phyloP scores from a whole-genome alignment of 2,329 filamentous ascomycete species.

The Cercospora janseana region DNA sequence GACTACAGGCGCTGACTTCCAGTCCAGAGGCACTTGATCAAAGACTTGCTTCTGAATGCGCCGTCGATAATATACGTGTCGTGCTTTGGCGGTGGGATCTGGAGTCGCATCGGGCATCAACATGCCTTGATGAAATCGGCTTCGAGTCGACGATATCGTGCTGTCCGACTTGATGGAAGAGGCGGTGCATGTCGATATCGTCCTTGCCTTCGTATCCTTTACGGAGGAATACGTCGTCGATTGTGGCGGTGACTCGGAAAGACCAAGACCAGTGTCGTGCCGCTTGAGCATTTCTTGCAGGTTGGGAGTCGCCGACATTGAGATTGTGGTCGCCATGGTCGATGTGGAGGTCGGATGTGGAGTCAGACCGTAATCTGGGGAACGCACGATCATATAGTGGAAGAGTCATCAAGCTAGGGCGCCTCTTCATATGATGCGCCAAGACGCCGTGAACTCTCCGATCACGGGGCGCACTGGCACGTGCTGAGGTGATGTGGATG shows the following conservation, averaged over 20 bases:
- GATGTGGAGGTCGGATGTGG: neutral
- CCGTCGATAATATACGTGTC: slow-evolving; percentile 14
- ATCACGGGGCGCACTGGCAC: neutral
- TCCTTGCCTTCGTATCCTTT: slow-evolving; percentile 4
- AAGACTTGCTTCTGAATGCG: slow-evolving; percentile 24
- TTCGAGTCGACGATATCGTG: slow-evolving; percentile 8
- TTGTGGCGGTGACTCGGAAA: slow-evolving; percentile 10
- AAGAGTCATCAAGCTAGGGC: slow-evolving; percentile 6
- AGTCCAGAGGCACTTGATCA: slow-evolving; percentile 24
- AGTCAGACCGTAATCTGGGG: slow-evolving; percentile 1
- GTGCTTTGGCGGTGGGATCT: slow-evolving; percentile 10
- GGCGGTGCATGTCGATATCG: slow-evolving; percentile 8
- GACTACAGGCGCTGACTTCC: slow-evolving; percentile 26
- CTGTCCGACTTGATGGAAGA: slow-evolving; percentile 12
- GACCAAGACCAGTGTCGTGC: slow-evolving; percentile 9
- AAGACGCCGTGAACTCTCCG: slow-evolving; percentile 6
- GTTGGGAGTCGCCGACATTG: neutral
- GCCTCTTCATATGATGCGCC: neutral
- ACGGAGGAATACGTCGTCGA: neutral
- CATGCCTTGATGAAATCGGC: slow-evolving; percentile 1
- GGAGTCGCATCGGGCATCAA: slow-evolving; percentile 16
- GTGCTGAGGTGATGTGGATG: neutral
- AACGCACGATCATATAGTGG: neutral
- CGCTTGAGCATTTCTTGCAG: neutral
- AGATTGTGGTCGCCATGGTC: neutral